Base-by-base conservation (phyloP, 305 asterid genomes). In the Stenogyne calaminthoides region DNA sequence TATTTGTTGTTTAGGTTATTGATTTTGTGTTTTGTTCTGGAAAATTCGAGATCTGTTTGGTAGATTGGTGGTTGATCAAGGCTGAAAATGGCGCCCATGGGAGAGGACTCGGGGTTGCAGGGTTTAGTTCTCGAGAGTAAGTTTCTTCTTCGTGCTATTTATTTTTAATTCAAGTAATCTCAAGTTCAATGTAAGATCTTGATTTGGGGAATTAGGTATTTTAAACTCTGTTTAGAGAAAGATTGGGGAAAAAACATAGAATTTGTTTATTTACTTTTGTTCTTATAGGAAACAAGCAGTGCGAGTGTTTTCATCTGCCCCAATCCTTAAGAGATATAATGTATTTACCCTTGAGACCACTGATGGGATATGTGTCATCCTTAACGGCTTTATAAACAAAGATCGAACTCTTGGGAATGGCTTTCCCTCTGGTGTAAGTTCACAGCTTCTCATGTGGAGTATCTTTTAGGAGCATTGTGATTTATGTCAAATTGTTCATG, bases 301-400 rank as follows among this genome's bases (percentile, higher is more conserved):
- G 78, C 85, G 96, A 75, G 81, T 82, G 56, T 92, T 90, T 77
- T 76, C 87, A 64, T 89, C 95, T 72, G 95, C 93, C 2, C 95
- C 94, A 2, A 92, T 92, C 55, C 77, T 76, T 36, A 86, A 78
- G 89, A 84, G 86, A 73, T 64, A 70, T 71, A 89, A 86, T 78
- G 72, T 40, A 4, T 89, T 74, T 73, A 86, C 81, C 59, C 79
- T 92, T 63, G 92, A 89, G 87, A 92, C 93, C 60, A 74, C 78
- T 18, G 98, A 92, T 75, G 96, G 91, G 69, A 79, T 84, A 73
- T 81, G 80, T 47, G 84, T 92, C 51, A 59, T 86, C 54, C 65
- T 92, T 37, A 42, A 80, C 14, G 93, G 95, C 71, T 79, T 84
- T 27, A 77, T 92, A 63, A 88, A 92, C 80, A 85, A 83, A 80